Evolutionary conservation across 2,329 filamentous ascomycete species (phyloP), one percentile per base, ranked within the genome.

Genomic region (Paecilomyces dactylethromorphus): DNA sequence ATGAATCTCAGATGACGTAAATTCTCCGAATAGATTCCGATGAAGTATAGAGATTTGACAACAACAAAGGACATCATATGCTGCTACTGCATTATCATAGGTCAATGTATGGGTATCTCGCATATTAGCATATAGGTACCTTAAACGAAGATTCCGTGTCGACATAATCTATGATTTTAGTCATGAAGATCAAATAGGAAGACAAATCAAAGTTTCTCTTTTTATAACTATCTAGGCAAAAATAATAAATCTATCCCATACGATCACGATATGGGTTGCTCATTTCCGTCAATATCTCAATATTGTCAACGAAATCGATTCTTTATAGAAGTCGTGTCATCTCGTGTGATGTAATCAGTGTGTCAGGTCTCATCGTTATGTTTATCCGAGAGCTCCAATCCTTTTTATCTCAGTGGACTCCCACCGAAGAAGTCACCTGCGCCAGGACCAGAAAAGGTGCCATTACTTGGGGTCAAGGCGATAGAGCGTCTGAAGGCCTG

Each of bases 391-490:
- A 29, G 31, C 18, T 21, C 3, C 22, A 12, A 21, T 5, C 12
- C n/a, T 33, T 35, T 33, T 59, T 67, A 76, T 64, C 73, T 67
- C 58, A 76, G 58, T 2, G 74, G 74, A 60, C 74, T 76, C 11
- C 71, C 74, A 8, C 70, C 66, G 60, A 76, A 75, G 55, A 77
- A 72, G 59, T 76, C 74, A 1, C 69, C 67, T 8, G 71, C 58
- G 21, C 70, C 71, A n/a, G 70, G 68, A 11, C 71, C 69, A 18
- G 71, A 65, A 64, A 77, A 78, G 26, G 67, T 76, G 51, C 73
- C 74, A 61, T 75, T 77, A 57, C 74, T 76, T 8, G 75, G 75
- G 0, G 75, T 78, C 53, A 78, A 62, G 29, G 75, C 74, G 58
- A 75, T 72, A 2, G 74, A 75, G 59, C 75, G 69, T 60, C 75